phyloP scores from a whole-genome alignment of 768 basidiomycete species.

The Boletus eberwhitei region DNA sequence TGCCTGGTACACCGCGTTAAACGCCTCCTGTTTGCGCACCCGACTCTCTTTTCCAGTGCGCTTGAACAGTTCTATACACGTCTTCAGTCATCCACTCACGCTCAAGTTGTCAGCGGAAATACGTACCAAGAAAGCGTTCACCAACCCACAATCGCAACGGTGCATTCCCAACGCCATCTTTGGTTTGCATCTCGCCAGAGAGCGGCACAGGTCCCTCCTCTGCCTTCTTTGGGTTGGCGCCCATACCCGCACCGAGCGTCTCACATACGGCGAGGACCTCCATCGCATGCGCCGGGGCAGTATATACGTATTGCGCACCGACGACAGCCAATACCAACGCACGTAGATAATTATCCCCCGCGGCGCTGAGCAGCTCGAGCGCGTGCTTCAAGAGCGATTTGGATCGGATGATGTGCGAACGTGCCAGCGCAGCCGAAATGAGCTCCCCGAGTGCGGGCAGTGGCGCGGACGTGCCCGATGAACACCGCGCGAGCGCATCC shows the following conservation, averaged over 20 bases:
- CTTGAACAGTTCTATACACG: slow-evolving; percentile 50
- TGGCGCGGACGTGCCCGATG: slow-evolving; percentile 18
- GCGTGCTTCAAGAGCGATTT: slow-evolving; percentile 52
- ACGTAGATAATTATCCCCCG: slow-evolving; percentile 71
- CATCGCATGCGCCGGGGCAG: slow-evolving; percentile 64
- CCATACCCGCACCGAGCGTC: slow-evolving; percentile 68
- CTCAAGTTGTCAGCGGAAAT: neutral
- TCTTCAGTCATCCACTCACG: neutral
- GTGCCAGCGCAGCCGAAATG: slow-evolving; percentile 19
- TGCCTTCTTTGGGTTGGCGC: slow-evolving; percentile 34
- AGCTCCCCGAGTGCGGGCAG: slow-evolving; percentile 13
- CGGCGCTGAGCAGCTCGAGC: slow-evolving; percentile 50
- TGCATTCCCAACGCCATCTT: slow-evolving; percentile 53
- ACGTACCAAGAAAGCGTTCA: slow-evolving; percentile 59
- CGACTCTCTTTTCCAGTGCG: slow-evolving; percentile 50
- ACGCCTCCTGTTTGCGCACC: slow-evolving; percentile 42
- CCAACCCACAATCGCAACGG: slow-evolving; percentile 71
- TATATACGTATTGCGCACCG: slow-evolving; percentile 68
- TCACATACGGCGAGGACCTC: slow-evolving; percentile 65
- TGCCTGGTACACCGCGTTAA: slow-evolving; percentile 36
- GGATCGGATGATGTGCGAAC: slow-evolving; percentile 28
- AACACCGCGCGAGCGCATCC: slow-evolving; percentile 27
- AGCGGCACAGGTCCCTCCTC: neutral
- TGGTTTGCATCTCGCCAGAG: slow-evolving; percentile 7
- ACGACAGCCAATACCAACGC: slow-evolving; percentile 66